A percentile compares a stretch with the other conserved stretches of the same genome.
phyloP scores from a whole-genome alignment of 2,329 filamentous ascomycete species.

The Beauveria sp. region DNA sequence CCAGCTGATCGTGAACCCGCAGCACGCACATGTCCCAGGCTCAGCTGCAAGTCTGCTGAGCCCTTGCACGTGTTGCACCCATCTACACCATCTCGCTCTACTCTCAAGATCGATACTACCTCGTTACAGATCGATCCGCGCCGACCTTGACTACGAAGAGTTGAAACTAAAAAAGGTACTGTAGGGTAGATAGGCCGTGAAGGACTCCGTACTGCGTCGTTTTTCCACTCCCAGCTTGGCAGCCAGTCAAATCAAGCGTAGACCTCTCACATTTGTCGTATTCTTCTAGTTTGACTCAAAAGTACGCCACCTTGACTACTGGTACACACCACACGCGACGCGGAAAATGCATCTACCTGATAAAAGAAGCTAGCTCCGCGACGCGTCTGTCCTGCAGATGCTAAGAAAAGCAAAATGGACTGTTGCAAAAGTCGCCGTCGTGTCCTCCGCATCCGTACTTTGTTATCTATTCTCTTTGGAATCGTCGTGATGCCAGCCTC shows the following conservation, averaged over 20 bases:
- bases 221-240: no score
- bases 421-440: neutral
- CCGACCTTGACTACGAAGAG: neutral
- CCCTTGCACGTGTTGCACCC: neutral
- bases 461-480: neutral
- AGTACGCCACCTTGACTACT: no score
- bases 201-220: no score
- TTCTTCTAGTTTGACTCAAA: no score
- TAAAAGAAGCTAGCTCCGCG: neutral
- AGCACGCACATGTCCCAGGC: neutral
- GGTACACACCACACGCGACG: neutral
- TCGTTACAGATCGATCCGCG: neutral
- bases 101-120: neutral
- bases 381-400: neutral
- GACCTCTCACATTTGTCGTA: no score
- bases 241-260: no score
- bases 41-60: slow-evolving; percentile 1
- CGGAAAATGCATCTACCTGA: neutral
- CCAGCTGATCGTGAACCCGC: neutral
- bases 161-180: neutral
- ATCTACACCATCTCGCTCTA: neutral
- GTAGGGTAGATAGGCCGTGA: neutral
- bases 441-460: no score
- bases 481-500: no score
- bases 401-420: neutral